Evolutionary conservation across 192 early-diverging fungal species (phyloP), one percentile per base, ranked within the genome.

Genomic region (Pilobolus umbonatus): DNA sequence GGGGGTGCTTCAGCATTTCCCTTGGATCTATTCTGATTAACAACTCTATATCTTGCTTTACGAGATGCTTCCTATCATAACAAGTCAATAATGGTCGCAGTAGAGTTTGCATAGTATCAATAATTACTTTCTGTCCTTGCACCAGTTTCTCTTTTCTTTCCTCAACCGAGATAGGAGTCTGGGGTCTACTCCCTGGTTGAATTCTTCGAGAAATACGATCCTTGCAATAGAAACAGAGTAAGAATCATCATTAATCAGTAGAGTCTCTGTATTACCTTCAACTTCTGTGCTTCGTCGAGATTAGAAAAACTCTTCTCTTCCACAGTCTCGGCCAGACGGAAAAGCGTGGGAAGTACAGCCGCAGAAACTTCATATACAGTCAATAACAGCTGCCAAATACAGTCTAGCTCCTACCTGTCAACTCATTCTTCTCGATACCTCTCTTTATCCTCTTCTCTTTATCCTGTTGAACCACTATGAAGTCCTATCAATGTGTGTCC

Each of bases 261-360:
- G 30, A 19, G 3, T 39, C 50, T 45, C 25, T 48, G 4, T 24
- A 14, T 52, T 72, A 78, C 75, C 45, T 79, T 74, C 10, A 88
- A 64, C 14, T 84, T 78, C 4, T 65, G 70, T 2, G 79, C 75
- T 29, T 83, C 80, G 2, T 45, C 61, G 0, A 67, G 25, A 61
- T 82, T 73, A 44, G 74, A 70, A 59, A 87, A 88, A 21, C 78
- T 83, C 11, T 67, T 67, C 66, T 85, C 77, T 21, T 83, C 74
- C 5, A 90, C 76, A 2, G 86, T 85, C 26, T 87, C 84, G 15
- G 84, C 88, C 0, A 88, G 62, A 30, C 78, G 67, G 46, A 90
- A 89, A 8, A 88, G 43, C 11, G 71, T 72, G 0, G 82, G 74
- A 2, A 74, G 12, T 6, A 61, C 24, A 28, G 28, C 15, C 31